A percentile compares a stretch with the other conserved stretches of the same genome.
These are phyloP conservation scores for Nemania sp. DNA, from an alignment of 2,329 filamentous ascomycete genomes.

Conservation along the genomic window DNA sequence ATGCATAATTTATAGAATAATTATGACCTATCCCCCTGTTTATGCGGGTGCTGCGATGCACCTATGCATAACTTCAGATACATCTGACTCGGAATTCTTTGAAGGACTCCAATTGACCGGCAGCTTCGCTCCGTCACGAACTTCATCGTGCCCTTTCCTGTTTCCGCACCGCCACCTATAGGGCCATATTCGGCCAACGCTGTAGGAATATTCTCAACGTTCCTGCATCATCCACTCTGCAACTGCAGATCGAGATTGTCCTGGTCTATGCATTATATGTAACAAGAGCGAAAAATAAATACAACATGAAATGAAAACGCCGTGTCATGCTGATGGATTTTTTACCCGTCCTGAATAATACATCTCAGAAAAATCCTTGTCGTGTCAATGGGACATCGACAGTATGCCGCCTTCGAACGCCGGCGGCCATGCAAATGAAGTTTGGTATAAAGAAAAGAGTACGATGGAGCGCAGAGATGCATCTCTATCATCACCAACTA, in stretches of 20 bases:
- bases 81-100: too few species aligned
- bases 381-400: constrained; percentile 30
- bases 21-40: too few species aligned
- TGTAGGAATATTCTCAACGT: constrained; percentile 6
- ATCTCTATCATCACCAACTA: neutral
- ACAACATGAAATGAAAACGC: too few species aligned
- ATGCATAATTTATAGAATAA: too few species aligned
- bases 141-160: too few species aligned
- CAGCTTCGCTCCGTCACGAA: too few species aligned
- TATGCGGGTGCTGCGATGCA: too few species aligned
- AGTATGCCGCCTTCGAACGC: constrained; percentile 34
- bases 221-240: constrained; percentile 8
- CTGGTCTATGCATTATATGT: constrained; percentile 23
- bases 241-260: constrained; percentile 11
- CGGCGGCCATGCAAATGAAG: constrained; percentile 34
- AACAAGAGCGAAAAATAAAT: constrained; percentile 13
- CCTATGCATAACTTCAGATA: too few species aligned
- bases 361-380: constrained; percentile 28
- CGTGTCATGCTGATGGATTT: constrained; percentile 28
- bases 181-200: too few species aligned
- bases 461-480: neutral
- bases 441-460: constrained; percentile 25
- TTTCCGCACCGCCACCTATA: too few species aligned
- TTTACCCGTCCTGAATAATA: constrained; percentile 11
- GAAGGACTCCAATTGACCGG: too few species aligned